Evolutionary conservation across 345 rosid genomes (phyloP).

Genomic region (Lumnitzera littorea): DNA sequence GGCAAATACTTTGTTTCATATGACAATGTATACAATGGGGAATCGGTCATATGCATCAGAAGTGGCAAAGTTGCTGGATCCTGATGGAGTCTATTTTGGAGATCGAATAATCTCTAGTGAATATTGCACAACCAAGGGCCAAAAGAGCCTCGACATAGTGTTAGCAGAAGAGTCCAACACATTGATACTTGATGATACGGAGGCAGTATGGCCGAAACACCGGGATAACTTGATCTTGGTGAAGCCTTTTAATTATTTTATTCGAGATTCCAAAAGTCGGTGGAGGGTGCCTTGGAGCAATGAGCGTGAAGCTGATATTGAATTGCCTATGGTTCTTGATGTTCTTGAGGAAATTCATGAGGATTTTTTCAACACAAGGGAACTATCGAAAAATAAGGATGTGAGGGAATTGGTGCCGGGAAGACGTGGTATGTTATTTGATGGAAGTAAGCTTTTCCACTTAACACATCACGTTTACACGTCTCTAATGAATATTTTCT

Average conservation of each 20-base stretch:
- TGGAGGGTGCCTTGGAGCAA: neutral
- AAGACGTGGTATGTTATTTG: no score
- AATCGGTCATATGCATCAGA: neutral
- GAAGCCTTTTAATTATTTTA: neutral
- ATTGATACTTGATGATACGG: neutral
- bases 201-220: neutral
- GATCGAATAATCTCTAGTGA: neutral
- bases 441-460: no score
- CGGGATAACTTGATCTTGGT: neutral
- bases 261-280: neutral
- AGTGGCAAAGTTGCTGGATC: constrained; percentile 4
- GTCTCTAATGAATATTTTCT: no score
- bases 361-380: neutral
- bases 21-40: constrained; percentile 1
- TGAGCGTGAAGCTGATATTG: neutral
- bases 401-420: no score
- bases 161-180: constrained; percentile 1
- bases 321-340: neutral
- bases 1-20: neutral
- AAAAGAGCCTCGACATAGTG: constrained; percentile 1
- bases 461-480: no score
- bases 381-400: no score
- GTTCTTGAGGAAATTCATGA: constrained; percentile 2
- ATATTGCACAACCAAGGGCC: neutral
- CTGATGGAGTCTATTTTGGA: no score